These are phyloP conservation scores for Corylus avellana DNA, from an alignment of 306 rosid genomes.

Conservation along the genomic window DNA sequence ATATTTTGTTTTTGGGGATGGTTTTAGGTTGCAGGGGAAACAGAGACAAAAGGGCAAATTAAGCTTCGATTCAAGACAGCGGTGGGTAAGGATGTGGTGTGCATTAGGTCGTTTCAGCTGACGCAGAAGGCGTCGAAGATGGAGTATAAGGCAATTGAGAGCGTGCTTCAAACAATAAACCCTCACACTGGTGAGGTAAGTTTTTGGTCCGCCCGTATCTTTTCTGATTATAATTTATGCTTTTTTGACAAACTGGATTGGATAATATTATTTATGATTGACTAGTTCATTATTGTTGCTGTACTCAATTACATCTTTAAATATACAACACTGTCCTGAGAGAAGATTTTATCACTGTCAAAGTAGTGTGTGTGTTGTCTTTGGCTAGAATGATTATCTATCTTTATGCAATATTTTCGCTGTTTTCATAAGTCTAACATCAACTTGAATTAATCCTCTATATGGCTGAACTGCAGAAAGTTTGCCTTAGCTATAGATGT, in stretches of 20 bases:
- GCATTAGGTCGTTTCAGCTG: slow-evolving; percentile 90
- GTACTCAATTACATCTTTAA: not conserved
- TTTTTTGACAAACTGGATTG: not conserved
- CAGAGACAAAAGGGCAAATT: slow-evolving; percentile 94
- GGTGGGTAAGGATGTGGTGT: slow-evolving; percentile 82
- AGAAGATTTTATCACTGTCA: not conserved
- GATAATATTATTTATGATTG: not conserved
- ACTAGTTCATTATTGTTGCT: not conserved
- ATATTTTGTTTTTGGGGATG: not conserved
- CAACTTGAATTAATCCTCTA: slow-evolving; percentile 3
- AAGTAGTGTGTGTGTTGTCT: not conserved
- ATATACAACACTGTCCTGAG: not conserved
- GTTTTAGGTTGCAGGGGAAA: slow-evolving; percentile 81
- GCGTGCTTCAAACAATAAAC: slow-evolving; percentile 92
- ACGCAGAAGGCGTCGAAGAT: slow-evolving; percentile 92
- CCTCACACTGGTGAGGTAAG: slow-evolving; percentile 88
- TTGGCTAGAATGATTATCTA: not conserved
- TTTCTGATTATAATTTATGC: not conserved
- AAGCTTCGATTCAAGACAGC: slow-evolving; percentile 93
- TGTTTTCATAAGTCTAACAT: not conserved
- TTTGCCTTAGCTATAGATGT: slow-evolving; percentile 92
- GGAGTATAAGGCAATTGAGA: slow-evolving; percentile 96
- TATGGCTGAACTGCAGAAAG: slow-evolving; percentile 54
- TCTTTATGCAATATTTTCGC: not conserved
- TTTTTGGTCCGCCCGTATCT: not conserved